These are phyloP conservation scores for Rhizopogon sp. DNA, from an alignment of 768 basidiomycete species.

Conservation along the genomic window DNA sequence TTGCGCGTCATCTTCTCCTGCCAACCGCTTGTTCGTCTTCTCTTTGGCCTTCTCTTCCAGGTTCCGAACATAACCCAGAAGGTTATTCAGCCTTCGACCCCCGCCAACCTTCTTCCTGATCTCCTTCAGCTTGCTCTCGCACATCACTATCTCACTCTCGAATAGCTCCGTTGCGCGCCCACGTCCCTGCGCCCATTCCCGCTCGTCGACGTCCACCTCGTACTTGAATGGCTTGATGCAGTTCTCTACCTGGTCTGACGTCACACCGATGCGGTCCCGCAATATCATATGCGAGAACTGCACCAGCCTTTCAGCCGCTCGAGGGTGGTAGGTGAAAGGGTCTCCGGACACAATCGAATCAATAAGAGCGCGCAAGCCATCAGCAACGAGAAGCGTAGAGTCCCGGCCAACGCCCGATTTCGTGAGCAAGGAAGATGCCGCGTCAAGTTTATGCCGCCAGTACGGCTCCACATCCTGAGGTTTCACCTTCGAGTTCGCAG, in stretches of 20 bases:
- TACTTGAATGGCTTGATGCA: slow-evolving; percentile 99
- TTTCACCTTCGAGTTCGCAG: slow-evolving; percentile 62
- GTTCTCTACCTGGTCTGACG: slow-evolving; percentile 99
- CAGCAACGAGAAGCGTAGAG: slow-evolving; percentile 90
- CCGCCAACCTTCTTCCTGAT: slow-evolving; percentile 90
- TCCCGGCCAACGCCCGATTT: slow-evolving; percentile 96
- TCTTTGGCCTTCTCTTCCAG: slow-evolving; percentile 77
- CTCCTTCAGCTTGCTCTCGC: slow-evolving; percentile 81
- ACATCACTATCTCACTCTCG: slow-evolving; percentile 78
- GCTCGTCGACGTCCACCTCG: slow-evolving; percentile 89
- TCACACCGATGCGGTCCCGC: slow-evolving; percentile 86
- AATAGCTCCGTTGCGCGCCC: slow-evolving; percentile 72
- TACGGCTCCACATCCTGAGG: slow-evolving; percentile 80
- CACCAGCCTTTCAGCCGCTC: slow-evolving; percentile 82
- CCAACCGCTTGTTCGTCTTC: slow-evolving; percentile 47
- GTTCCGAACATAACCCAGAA: slow-evolving; percentile 77
- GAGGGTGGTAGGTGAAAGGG: slow-evolving; percentile 89
- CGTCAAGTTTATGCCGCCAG: slow-evolving; percentile 96
- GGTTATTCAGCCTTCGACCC: slow-evolving; percentile 63
- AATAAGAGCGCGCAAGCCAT: slow-evolving; percentile 85
- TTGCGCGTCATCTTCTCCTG: slow-evolving; percentile 31
- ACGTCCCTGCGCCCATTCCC: slow-evolving; percentile 90
- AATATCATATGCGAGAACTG: slow-evolving; percentile 92
- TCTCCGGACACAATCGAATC: slow-evolving; percentile 86
- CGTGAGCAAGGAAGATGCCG: slow-evolving; percentile 87